Base-by-base conservation (phyloP, 257 asterid genomes). In the Sherardia arvensis region DNA sequence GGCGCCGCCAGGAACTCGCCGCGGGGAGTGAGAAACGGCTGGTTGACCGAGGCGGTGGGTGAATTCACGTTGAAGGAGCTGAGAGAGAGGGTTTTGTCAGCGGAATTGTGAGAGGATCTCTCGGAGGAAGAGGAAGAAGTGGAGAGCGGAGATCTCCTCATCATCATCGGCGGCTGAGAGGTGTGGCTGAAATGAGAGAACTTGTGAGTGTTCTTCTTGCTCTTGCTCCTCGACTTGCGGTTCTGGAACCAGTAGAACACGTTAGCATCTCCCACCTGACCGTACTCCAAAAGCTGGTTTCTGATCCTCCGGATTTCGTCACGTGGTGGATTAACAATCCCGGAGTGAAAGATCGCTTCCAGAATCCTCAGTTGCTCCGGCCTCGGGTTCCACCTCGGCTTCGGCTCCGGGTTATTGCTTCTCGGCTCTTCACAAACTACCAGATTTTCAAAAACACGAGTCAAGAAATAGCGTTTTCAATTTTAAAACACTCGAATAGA, bases 191-290 rank as follows among this genome's bases (percentile, higher is more conserved):
- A 11, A 20, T 43, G 51, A 4, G 62, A 63, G 9, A 64, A 74
- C 29, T 77, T 22, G n/a, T 71, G 83, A 0, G 34, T 67, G 8
- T 83, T 89, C 40, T 82, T 95, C 75, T 93, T 93, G 76, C 86
- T 90, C 56, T 93, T 93, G 87, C 87, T 87, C 61, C 99, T 75
- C 3, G 99, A 93, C 76, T 93, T 93, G 22, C 99, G 69, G 79
- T 93, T 93, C 57, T 93, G 99, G 68, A 93, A 93, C 99, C 99
- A 93, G 68, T 93, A 93, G 74, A 93, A 93, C 26, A 93, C 97
- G 29, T 93, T 93, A 28, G 99, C 97, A 58, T 93, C 99, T 10
- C 96, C 99, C 1, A 93, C 97, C 45, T 87, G 96, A 0, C 99
- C 99, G 69, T 75, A 90, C 64, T 93, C 95, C 71, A 85, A 95